Conservation (phyloP, 805 yeast genomes). For the Kuraishia molischiana region DNA sequence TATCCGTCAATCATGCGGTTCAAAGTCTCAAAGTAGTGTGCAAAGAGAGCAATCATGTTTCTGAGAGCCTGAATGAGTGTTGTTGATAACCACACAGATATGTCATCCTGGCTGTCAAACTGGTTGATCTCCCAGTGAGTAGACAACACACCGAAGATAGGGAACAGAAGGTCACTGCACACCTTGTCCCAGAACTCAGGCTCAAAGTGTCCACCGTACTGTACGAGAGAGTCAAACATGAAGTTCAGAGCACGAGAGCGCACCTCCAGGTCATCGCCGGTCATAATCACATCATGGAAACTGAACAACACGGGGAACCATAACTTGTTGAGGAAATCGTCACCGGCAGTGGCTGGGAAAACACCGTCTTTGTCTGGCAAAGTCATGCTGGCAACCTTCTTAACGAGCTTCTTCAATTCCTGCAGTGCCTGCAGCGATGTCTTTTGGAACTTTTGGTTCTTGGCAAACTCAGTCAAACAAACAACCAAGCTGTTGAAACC, state of each 20-base stretch:
- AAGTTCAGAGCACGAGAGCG: constrained; percentile 79
- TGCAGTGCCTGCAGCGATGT: constrained; percentile 74
- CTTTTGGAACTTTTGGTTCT: constrained; percentile 76
- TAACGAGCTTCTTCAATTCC: constrained; percentile 52
- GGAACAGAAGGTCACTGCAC: constrained; percentile 74
- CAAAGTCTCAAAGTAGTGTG: constrained; percentile 72
- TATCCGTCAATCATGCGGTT: constrained; percentile 70
- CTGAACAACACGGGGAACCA: constrained; percentile 88
- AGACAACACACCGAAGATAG: constrained; percentile 76
- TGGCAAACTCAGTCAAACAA: constrained; percentile 73
- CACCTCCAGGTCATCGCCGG: constrained; percentile 89
- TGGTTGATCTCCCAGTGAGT: constrained; percentile 65
- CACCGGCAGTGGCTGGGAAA: constrained; percentile 10
- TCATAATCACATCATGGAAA: constrained; percentile 84
- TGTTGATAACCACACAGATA: constrained; percentile 94
- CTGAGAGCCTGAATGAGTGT: constrained; percentile 93
- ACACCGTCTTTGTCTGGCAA: constrained; percentile 16
- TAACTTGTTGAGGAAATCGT: constrained; percentile 37
- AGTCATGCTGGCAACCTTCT: constrained; percentile 41
- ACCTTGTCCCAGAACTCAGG: constrained; percentile 74
- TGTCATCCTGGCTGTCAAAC: constrained; percentile 65
- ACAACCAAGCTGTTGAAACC: constrained; percentile 56
- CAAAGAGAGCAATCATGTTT: constrained; percentile 74
- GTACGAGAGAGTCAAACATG: constrained; percentile 72
- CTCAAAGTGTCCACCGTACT: constrained; percentile 71